These are phyloP conservation scores for Verbena officinalis DNA, from an alignment of 257 asterid genomes.

Conservation along the genomic window DNA sequence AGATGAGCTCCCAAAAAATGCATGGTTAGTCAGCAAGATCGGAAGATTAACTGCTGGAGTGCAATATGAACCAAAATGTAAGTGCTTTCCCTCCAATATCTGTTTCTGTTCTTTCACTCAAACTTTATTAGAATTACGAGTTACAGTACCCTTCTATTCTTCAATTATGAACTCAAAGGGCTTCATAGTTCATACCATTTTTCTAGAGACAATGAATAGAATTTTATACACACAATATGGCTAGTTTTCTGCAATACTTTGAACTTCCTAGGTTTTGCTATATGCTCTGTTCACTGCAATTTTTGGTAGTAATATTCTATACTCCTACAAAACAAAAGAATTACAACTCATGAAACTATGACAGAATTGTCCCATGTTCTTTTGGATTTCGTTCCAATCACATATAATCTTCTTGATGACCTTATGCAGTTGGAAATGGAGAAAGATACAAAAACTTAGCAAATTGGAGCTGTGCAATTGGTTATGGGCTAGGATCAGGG, in stretches of 20 bases:
- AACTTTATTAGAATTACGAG: slow-evolving; percentile 3
- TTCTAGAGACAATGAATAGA: neutral
- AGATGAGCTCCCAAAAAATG: slow-evolving; percentile 74
- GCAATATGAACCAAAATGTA: slow-evolving; percentile 86
- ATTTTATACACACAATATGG: neutral
- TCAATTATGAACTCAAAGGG: neutral
- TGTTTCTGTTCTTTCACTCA: slow-evolving; percentile 21
- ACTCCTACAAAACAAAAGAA: slow-evolving; percentile 6
- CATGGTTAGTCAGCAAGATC: slow-evolving; percentile 92
- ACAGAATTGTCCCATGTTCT: slow-evolving; percentile 3
- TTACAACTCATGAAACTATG: neutral
- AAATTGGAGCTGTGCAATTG: slow-evolving; percentile 92
- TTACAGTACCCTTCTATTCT: slow-evolving; percentile 7
- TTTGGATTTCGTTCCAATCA: neutral
- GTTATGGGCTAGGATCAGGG: slow-evolving; percentile 89
- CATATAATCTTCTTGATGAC: slow-evolving; percentile 26
- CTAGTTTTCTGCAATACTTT: neutral
- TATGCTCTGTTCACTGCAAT: slow-evolving; percentile 3
- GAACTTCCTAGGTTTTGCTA: neutral
- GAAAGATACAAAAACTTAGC: slow-evolving; percentile 68
- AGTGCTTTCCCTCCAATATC: slow-evolving; percentile 28
- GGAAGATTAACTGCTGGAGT: slow-evolving; percentile 93
- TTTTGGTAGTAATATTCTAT: slow-evolving; percentile 3
- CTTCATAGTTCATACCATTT: too few relatives aligned
- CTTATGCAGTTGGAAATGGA: slow-evolving; percentile 56